phyloP scores from a whole-genome alignment of 352 stramenopile species.

The Aphanomyces cochlioides region DNA sequence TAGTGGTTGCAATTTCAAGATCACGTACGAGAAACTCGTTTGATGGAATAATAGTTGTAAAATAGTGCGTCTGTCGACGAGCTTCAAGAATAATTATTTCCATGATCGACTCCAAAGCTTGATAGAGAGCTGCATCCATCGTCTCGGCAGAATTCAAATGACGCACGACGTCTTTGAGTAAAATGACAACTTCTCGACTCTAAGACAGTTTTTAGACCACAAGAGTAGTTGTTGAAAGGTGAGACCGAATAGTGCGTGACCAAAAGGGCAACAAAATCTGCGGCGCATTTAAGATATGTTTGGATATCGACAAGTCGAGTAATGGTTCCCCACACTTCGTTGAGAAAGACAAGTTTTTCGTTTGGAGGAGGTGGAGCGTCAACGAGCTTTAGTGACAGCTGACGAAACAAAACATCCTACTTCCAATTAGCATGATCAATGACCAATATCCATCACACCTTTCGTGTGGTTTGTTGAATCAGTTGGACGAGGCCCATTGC shows the following conservation, averaged over 20 bases:
- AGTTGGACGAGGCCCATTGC: constrained; percentile 60
- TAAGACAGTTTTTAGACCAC: neutral
- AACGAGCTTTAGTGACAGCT: constrained; percentile 30
- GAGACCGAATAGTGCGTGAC: constrained; percentile 72
- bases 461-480: constrained; percentile 40
- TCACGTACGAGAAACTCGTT: constrained; percentile 54
- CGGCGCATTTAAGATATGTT: constrained; percentile 78
- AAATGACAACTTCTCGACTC: constrained; percentile 71
- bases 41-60: constrained; percentile 72
- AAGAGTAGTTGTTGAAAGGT: too few relatives aligned
- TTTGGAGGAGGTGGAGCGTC: constrained; percentile 36
- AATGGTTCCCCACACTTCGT: constrained; percentile 81
- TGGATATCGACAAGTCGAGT: constrained; percentile 63
- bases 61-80: constrained; percentile 64
- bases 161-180: constrained; percentile 83
- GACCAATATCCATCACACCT: constrained; percentile 9
- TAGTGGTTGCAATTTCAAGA: neutral
- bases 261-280: constrained; percentile 82
- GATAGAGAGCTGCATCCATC: constrained; percentile 60
- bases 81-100: constrained; percentile 73
- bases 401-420: constrained; percentile 33
- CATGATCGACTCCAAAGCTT: constrained; percentile 64
- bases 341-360: constrained; percentile 74
- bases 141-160: constrained; percentile 66
- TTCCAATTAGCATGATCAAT: neutral